Evolutionary conservation across 2,329 filamentous ascomycete genomes (phyloP), one percentile per base, ranked within the genome.

Genomic region (Aspergillus sp.): DNA sequence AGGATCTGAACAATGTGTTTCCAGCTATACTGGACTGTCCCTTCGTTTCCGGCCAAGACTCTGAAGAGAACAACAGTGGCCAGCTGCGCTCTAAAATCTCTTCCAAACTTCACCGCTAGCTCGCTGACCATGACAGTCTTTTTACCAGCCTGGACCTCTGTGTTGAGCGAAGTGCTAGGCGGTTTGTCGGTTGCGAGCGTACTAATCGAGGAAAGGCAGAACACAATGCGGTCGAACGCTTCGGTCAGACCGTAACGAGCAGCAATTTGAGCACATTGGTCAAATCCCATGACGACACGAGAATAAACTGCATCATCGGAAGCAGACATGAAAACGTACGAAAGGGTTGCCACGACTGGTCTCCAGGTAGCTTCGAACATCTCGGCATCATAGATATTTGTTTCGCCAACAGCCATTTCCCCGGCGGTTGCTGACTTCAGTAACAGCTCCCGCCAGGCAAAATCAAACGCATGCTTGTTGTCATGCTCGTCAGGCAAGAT

Each of bases 91-190:
- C 92, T 88, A 73, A 95, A 93, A 70, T 99, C 91, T 60, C 93
- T 83, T 38, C 94, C 94, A 66, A 99, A 91, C 67, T 95, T 92
- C 55, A 99, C 94, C 43, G 95, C 93, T 58, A 97, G 85, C 76
- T 97, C 93, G 69, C 93, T 97, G 61, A 99, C 95, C 94, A 99
- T 99, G 52, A 99, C 91, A 65, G 88, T 94, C 71, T 89, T 92
- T 59, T 94, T 89, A 1, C 88, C 90, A 11, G 88, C 91, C 70
- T 97, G 92, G 2, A 99, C 90, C 71, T 97, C 94, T 0, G 95
- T 97, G 67, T 99, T 99, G 23, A 99, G 80, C 9, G 85, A 78
- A 2, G 93, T 99, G 69, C 89, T 96, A 43, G 89, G 88, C 3
- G 88, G 83, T 2, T 78, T 78, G 50, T 89, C 86, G 4, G 88